phyloP scores from a whole-genome alignment of 2,329 filamentous ascomycete species.

The Daldinia eschscholtzii region DNA sequence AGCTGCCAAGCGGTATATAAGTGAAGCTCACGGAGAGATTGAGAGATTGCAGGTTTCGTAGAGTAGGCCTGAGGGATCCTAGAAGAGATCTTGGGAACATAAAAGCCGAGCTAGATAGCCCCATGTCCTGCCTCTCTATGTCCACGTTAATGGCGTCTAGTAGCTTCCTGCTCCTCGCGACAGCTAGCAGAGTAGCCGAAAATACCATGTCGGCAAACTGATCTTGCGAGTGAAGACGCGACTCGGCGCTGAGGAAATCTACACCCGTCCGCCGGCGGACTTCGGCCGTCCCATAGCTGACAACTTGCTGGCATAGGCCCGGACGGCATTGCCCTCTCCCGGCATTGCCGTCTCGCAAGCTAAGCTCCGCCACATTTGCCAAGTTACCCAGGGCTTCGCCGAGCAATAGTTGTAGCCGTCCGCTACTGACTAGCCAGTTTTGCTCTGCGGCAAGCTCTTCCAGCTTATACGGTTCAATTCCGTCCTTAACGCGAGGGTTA shows the following conservation, averaged over 20 bases:
- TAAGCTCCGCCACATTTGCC: slow-evolving; percentile 40
- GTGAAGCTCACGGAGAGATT: slow-evolving; percentile 45
- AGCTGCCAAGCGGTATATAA: slow-evolving; percentile 39
- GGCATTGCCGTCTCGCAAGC: slow-evolving; percentile 38
- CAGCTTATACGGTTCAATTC: slow-evolving; percentile 38
- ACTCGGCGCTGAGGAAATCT: slow-evolving; percentile 33
- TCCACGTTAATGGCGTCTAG: slow-evolving; percentile 39
- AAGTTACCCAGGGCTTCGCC: slow-evolving; percentile 41
- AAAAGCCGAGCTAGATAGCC: slow-evolving; percentile 47
- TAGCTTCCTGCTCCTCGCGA: slow-evolving; percentile 32
- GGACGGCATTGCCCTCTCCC: slow-evolving; percentile 21
- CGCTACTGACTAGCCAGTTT: slow-evolving; percentile 45
- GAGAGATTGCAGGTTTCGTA: slow-evolving; percentile 38
- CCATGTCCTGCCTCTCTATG: slow-evolving; percentile 39
- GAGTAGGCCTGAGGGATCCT: slow-evolving; percentile 27
- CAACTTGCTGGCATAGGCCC: slow-evolving; percentile 26
- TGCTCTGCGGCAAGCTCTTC: slow-evolving; percentile 43
- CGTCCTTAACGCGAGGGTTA: slow-evolving; percentile 27
- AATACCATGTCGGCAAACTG: slow-evolving; percentile 46
- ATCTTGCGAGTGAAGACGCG: slow-evolving; percentile 40
- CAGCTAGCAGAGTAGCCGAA: slow-evolving; percentile 41
- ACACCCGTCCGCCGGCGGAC: slow-evolving; percentile 41
- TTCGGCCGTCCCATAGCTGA: slow-evolving; percentile 43
- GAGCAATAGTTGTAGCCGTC: slow-evolving; percentile 43
- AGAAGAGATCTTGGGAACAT: slow-evolving; percentile 37